phyloP scores from a whole-genome alignment of 2,329 filamentous ascomycete genomes.

The Colletotrichum sp. region DNA sequence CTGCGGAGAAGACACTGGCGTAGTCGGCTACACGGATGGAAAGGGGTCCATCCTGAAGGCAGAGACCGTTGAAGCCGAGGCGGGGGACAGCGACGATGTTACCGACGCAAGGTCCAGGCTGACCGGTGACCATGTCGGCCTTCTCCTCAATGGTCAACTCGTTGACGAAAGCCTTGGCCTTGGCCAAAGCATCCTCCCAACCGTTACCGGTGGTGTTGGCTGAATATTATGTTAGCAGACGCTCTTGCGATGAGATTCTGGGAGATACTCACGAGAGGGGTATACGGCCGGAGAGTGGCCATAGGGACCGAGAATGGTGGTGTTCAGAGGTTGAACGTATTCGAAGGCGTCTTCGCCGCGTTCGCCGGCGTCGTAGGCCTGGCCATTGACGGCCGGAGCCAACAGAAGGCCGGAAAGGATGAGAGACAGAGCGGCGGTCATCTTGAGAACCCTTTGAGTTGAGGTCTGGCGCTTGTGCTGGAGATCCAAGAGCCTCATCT shows the following conservation, averaged over 20 bases:
- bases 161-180: constrained; percentile 37
- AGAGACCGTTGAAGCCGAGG: constrained; percentile 46
- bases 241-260: background rate
- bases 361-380: constrained; percentile 27
- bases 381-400: constrained; percentile 28
- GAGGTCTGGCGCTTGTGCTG: constrained; percentile 16
- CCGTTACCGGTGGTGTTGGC: constrained; percentile 39
- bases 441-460: constrained; percentile 9
- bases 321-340: constrained; percentile 45
- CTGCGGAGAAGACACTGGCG: constrained; percentile 52
- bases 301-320: constrained; percentile 43
- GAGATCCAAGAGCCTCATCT: background rate
- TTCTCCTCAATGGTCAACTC: constrained; percentile 34
- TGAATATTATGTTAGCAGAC: constrained; percentile 14
- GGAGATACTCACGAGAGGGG: constrained; percentile 38
- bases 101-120: constrained; percentile 36
- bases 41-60: constrained; percentile 42
- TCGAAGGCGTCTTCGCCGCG: constrained; percentile 35
- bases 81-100: constrained; percentile 42
- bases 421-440: constrained; percentile 42
- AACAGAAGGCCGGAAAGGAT: constrained; percentile 44
- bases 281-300: constrained; percentile 40
- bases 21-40: constrained; percentile 43
- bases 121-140: constrained; percentile 36
- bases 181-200: constrained; percentile 40